Evolutionary conservation across 1,284 basidiomycete species (phyloP).

Genomic region (Puccinia coronata): DNA sequence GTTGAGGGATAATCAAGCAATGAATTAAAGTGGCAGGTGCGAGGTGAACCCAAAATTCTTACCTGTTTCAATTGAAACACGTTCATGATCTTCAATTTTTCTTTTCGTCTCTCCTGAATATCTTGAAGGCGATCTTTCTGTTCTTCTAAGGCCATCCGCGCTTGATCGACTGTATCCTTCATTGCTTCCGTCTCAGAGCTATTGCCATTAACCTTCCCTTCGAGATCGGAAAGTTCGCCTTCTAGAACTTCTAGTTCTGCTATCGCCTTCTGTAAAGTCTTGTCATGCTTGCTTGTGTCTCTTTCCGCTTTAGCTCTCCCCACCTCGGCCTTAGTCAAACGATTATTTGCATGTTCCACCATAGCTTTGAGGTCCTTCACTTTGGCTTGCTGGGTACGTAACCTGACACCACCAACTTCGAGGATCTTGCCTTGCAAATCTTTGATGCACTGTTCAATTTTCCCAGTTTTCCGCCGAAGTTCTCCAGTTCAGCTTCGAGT

Average conservation of each 20-base stretch:
- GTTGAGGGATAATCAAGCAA: not conserved
- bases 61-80: slow-evolving; percentile 83
- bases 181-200: slow-evolving; percentile 68
- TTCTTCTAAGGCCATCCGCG: slow-evolving; percentile 68
- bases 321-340: slow-evolving; percentile 92
- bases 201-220: slow-evolving; percentile 67
- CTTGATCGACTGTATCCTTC: slow-evolving; percentile 67
- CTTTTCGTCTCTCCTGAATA: slow-evolving; percentile 76
- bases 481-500: slow-evolving; percentile 68
- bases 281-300: slow-evolving; percentile 71
- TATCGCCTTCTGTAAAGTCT: slow-evolving; percentile 66
- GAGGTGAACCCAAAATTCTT: slow-evolving; percentile 50
- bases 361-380: slow-evolving; percentile 79
- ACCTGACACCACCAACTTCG: slow-evolving; percentile 81
- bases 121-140: slow-evolving; percentile 71
- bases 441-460: slow-evolving; percentile 79
- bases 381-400: slow-evolving; percentile 83
- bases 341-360: slow-evolving; percentile 80
- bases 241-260: slow-evolving; percentile 69
- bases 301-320: slow-evolving; percentile 83
- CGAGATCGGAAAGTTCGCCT: slow-evolving; percentile 68
- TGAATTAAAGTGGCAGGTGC: not conserved
- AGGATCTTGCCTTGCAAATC: slow-evolving; percentile 88
- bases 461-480: slow-evolving; percentile 69
- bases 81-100: slow-evolving; percentile 75